Evolutionary conservation across 768 basidiomycete species (phyloP), one percentile per base, ranked within the genome.

Genomic region (Trametes cubensis): DNA sequence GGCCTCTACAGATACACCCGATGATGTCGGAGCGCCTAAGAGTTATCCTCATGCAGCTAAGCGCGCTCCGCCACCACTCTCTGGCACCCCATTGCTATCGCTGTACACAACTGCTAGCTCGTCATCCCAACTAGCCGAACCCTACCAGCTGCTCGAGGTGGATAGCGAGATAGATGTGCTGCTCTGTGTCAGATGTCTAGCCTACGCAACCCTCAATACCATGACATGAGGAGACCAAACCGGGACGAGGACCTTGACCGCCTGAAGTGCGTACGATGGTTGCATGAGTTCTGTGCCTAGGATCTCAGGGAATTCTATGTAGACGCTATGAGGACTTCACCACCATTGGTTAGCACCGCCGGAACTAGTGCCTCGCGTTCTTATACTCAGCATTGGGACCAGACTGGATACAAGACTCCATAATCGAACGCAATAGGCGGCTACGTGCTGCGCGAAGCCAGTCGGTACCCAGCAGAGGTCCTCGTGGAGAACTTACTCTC

Each of bases 351-450:
- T 26, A 56, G 64, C 50, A 23, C 20, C 20, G 26, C 60, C 47
- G 6, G 26, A 55, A n/a, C 51, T 54, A 58, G 55, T 42, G 64
- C 28, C 48, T 49, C 56, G 65, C 23, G 53, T 68, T 62, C 13
- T 49, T 4, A 64, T 30, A 52, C 56, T 58, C 60, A 65, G 58
- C 49, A 38, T 23, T 6, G 39, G 39, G 23, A 14, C 39, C 67
- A 97, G 96, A 98, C 73, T 98, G 96, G 96, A 91, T 98, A 50
- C 92, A 97, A 70, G 96, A 98, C 76, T 92, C 94, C 3, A 85
- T 95, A 45, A 82, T 92, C 34, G 96, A 98, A 71, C 83, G 94
- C 26, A 90, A 89, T 64, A 80, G 91, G 67, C 87, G 93, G 23
- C 79, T 90, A 67, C 83, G 86, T 61, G 81, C 83, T 66, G 78